Base-by-base conservation (phyloP, 108 stramenopile species). In the Parmales sp. region DNA sequence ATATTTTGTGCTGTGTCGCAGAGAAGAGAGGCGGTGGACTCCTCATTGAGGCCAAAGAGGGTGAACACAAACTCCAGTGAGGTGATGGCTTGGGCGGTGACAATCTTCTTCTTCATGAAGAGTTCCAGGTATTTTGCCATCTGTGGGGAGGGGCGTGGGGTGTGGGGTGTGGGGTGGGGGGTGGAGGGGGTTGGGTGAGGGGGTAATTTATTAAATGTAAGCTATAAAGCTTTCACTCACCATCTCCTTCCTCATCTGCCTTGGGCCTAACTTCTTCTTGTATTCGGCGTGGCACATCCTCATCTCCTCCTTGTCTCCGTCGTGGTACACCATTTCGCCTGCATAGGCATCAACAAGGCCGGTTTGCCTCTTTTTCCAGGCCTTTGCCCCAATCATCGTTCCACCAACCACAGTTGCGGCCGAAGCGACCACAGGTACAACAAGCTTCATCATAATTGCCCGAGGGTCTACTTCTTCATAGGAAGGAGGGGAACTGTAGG, bases 281-380 rank as follows among this genome's bases (percentile, higher is more conserved):
- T 83, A 89, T 41, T 86, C 83, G 38, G 74, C 68, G 64, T 76
- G 69, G 28, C 85, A 84, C 43, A 84, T 29, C 50, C 80, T 77
- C 88, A 92, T 86, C 70, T 87, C 83, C 68, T 90, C 86, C 31
- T 78, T 79, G 51, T 89, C 82, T 13, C 86, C 87, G 45, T 83
- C 86, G 45, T 90, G 88, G 71, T 88, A 88, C 13, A 87, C 70
- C 78, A 92, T 90, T 71, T 90, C 88, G 13, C 45, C 76, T 51
- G 88, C 86, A 72, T 80, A 84, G 31, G 51, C 74, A 2, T 39
- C 82, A 0, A 37, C 34, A 11, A 89, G 68, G 45, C 76, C 72
- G 11, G 51, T 69, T 18, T 70, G 51, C 6, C 72, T 73, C 11
- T 72, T 68, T 37, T 69, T 73, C 11, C 51, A 43, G 36, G 60